Base-by-base conservation (phyloP, 1,284 basidiomycete species). In the Sporisorium reilianum region DNA sequence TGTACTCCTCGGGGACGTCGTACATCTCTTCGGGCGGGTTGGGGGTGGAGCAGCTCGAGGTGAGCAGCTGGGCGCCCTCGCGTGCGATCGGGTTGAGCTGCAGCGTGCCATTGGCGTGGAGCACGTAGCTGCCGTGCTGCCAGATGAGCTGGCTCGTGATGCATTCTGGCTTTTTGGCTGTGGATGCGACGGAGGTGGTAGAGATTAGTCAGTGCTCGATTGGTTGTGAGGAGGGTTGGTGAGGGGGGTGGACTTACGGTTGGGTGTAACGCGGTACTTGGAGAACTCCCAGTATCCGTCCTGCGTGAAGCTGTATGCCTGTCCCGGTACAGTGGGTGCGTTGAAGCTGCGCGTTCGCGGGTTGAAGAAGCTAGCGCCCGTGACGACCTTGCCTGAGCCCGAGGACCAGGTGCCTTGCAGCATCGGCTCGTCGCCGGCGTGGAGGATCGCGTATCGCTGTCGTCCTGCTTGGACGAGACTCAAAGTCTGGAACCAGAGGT, bases 271-370 rank as follows among this genome's bases (percentile, higher is more conserved):
- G 53, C 79, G 62, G 55, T 80, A 74, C 52, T 72, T 78, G 20
- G 81, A 76, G 64, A 83, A 70, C 70, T 85, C 84, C 80, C 82
- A 85, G 54, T 64, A 80, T 3, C 83, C 83, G 56, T 82, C 82
- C n/a, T 55, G 65, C 4, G 80, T 77, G 61, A 85, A 85, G 61
- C 81, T 83, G 73, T 84, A 84, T 10, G 81, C 74, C 41, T 75
- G 64, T 5, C 84, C 84, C 3, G 81, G 63, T 3, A 75, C 77
- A 2, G 44, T 42, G 5, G 84, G 84, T 11, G 80, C 55, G 14
- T 25, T 81, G 67, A 85, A 85, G 14, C 78, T 78, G 26, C 77
- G 70, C 38, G 79, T 82, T 23, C 75, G 63, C 2, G 83, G 81
- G 55, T 84, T 80, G 60, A 74, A 84, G 54, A 84, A 85, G 55